Evolutionary conservation across 1,139 yeast species (phyloP), one percentile per base, ranked within the genome.

Genomic region (Blastobotrys elegans): DNA sequence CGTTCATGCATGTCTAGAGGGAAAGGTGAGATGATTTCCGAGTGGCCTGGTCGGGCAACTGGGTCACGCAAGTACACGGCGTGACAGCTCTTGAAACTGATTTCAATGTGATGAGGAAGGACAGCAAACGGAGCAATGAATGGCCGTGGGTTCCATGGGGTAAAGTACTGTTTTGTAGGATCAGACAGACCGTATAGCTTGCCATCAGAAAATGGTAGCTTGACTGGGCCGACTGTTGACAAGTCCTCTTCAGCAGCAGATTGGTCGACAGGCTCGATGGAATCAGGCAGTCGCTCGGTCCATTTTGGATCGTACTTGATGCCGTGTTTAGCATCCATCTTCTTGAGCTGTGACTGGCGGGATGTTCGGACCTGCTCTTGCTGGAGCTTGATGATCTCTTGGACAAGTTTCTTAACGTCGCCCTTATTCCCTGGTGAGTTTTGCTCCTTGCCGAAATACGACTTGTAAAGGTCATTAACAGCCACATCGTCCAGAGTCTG

Each of bases 121-220:
- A 92, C 77, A 14, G 97, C 94, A 68, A 90, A 88, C 41, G 96
- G 94, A 4, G 96, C 90, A 55, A 92, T 70, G 68, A 90, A 92
- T 37, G 92, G 95, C 69, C 96, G 83, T 53, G 97, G 95, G 50
- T 82, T 76, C 97, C 97, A 92, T 47, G 98, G 98, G 7, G 97
- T 88, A 72, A 92, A 92, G 68, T 84, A 92, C 7, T 90, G 79
- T 71, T 84, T 88, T 32, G 74, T 62, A 14, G 90, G 82, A 48
- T 87, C 84, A 56, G 79, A 69, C 61, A 95, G 82, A 20, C 97
- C 97, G 65, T 76, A 88, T 56, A 83, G 74, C 44, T 75, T 49
- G 80, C 77, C 53, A 58, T 61, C 38, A 75, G 84, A 50, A 56
- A 60, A 67, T 5, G 70, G 70, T 48, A 66, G 56, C 16, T 52